Conservation (phyloP, 2,329 filamentous ascomycete genomes). For the Ascochyta koolunga region DNA sequence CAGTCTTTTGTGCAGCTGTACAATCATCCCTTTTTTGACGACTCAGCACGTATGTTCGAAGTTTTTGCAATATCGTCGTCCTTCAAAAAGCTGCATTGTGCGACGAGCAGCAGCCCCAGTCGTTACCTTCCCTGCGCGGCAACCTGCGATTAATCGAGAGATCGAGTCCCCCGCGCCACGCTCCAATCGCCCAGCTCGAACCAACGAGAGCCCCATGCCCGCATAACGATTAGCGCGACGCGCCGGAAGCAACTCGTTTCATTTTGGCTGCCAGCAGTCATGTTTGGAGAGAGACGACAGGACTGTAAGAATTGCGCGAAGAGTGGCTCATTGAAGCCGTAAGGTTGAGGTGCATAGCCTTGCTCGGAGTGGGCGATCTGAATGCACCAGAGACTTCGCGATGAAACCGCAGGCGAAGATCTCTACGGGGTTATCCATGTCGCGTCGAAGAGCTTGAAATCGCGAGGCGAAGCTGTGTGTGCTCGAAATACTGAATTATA, state of each 20-base stretch:
- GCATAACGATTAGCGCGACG: conserved; percentile 4
- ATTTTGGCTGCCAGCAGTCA: no score
- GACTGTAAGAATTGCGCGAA: background rate
- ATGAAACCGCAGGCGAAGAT: no score
- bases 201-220: conserved; percentile 5
- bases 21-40: background rate
- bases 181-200: conserved; percentile 14
- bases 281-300: background rate
- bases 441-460: no score
- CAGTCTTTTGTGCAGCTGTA: background rate
- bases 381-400: no score
- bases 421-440: no score
- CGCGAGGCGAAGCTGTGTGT: no score
- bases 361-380: no score
- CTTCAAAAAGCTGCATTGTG: background rate
- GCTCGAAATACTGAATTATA: no score
- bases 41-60: background rate
- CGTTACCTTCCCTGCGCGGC: conserved; percentile 2
- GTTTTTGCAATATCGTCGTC: background rate
- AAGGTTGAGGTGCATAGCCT: background rate
- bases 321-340: background rate
- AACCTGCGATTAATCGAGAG: conserved; percentile 11
- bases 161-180: conserved; percentile 10
- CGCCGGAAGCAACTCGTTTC: background rate
- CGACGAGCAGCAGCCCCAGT: background rate